A percentile compares a stretch with the other conserved stretches of the same genome.
Conservation (phyloP, 163 green algal genomes). For the Scenedesmus sp. region DNA sequence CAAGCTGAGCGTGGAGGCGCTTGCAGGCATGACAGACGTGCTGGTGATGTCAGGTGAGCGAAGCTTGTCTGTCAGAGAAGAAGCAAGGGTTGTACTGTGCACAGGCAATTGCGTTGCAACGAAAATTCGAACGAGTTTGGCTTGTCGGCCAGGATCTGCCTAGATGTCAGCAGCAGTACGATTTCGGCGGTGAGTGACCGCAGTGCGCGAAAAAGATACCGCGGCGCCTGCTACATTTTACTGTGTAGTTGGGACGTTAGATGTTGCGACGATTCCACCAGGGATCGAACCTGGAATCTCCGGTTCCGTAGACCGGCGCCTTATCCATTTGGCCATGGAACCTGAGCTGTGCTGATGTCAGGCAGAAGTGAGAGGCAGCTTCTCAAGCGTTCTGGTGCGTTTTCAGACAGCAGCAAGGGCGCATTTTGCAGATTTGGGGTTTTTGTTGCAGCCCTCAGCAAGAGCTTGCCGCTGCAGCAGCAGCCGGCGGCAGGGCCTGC, state of each 20-base stretch:
- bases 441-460: not conserved
- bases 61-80: no score
- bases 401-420: not conserved
- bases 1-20: conserved; percentile 28
- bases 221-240: not conserved
- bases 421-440: no score
- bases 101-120: no score
- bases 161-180: no score
- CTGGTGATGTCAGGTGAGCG: conserved; percentile 40
- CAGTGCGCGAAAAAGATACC: not conserved
- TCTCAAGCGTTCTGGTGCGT: not conserved
- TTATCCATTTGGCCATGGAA: conserved; percentile 19
- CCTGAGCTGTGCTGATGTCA: not conserved
- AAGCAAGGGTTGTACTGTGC: no score
- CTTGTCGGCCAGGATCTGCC: no score
- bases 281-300: conserved; percentile 10
- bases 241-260: not conserved
- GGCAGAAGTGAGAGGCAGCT: not conserved
- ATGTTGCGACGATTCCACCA: not conserved
- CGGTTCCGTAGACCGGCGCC: conserved; percentile 17
- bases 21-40: conserved; percentile 45
- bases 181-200: no score
- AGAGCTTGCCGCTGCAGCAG: not conserved
- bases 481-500: not conserved
- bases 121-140: no score